Conservation (phyloP, 1,284 basidiomycete genomes). For the Phellinidium pouzarii region DNA sequence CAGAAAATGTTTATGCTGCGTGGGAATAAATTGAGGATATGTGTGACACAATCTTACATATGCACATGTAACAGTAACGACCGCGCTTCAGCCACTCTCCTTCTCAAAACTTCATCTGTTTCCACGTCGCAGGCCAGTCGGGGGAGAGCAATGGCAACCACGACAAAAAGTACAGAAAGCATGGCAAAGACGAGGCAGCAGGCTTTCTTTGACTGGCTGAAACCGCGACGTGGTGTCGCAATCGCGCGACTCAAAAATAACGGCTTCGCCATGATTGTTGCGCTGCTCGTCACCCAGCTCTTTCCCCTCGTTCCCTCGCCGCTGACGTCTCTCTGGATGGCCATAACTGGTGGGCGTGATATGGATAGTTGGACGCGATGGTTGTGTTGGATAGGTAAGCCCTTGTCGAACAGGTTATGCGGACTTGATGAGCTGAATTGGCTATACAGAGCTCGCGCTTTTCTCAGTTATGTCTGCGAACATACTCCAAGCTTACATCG, state of each 20-base stretch:
- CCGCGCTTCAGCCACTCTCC: neutral
- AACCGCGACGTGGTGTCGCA: constrained; percentile 17
- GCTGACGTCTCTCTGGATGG: constrained; percentile 12
- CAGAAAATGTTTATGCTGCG: too few relatives aligned
- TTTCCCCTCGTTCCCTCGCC: constrained; percentile 14
- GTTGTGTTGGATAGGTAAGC: constrained; percentile 16
- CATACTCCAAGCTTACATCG: constrained; percentile 16
- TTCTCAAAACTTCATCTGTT: neutral
- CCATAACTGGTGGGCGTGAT: constrained; percentile 1
- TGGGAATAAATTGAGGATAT: too few relatives aligned
- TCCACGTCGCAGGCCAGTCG: neutral
- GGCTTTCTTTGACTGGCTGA: constrained; percentile 16
- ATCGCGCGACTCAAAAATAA: constrained; percentile 17
- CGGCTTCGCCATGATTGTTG: constrained; percentile 14
- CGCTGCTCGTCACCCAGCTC: constrained; percentile 13
- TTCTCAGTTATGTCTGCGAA: constrained; percentile 12
- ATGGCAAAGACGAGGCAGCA: neutral
- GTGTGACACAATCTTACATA: too few relatives aligned
- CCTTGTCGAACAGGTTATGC: neutral
- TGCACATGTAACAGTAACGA: too few relatives aligned
- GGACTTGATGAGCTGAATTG: neutral
- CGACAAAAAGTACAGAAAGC: neutral
- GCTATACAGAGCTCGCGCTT: constrained; percentile 11
- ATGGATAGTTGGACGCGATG: neutral
- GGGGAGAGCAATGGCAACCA: neutral